Evolutionary conservation across 2,329 filamentous ascomycete species (phyloP), one percentile per base, ranked within the genome.

Genomic region (Hymenoscyphus fraxineus): DNA sequence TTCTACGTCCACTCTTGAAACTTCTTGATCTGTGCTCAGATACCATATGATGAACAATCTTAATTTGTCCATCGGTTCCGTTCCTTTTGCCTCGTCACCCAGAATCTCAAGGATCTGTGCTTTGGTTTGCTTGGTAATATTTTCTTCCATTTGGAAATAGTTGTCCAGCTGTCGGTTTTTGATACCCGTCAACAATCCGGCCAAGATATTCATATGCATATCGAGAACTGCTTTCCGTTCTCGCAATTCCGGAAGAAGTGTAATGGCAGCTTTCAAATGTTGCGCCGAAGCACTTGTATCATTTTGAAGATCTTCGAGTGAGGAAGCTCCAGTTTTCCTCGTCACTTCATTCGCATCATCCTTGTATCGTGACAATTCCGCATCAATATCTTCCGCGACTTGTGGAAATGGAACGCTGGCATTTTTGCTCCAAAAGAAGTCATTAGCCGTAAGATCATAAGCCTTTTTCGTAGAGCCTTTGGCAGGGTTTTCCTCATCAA

Each of bases 121-220:
- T 78, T 96, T 96, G 60, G 89, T 92, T 76, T 97, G 92, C 78
- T 96, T 97, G 76, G 89, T 89, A 67, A 97, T 90, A 70, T 89
- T 92, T 76, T 98, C 94, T 76, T 99, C 96, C 6, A 97, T 81
- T 75, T 98, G 92, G 80, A 96, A 99, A 78, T 91, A 99, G 76
- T 95, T 95, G 76, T 99, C 95, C 6, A 99, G 82, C 76, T 98
- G 93, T 16, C 95, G 88, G 71, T 96, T 92, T 76, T 98, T 97
- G 77, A 98, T 97, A 1, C 93, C 93, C 0, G 80, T 83, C 51
- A 88, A 74, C 2, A 88, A 76, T 0, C 92, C 91, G 1, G 93
- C 94, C 3, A 96, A 83, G 65, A 98, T 97, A 75, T 96, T 97
- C 95, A 99, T 99, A 77, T 99, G 95, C 91, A 97, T 98, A 75